Evolutionary conservation across 257 asterid species (phyloP).

Genomic region (Nicotiana tomentosiformis): DNA sequence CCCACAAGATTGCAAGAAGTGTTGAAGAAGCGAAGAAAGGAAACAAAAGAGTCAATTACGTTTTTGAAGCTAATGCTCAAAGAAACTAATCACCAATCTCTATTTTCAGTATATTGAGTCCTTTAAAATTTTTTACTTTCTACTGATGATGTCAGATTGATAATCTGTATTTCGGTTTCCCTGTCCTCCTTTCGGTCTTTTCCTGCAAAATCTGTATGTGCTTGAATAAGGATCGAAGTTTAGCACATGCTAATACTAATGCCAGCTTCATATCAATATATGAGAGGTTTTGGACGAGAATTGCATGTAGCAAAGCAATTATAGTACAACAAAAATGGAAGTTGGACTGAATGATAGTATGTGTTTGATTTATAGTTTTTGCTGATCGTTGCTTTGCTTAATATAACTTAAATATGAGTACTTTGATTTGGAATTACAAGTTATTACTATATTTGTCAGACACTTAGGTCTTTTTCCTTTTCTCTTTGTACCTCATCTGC

Average conservation of each 20-base stretch:
- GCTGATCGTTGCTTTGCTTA: neutral
- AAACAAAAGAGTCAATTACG: too few relatives aligned
- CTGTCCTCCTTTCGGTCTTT: neutral
- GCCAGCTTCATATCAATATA: slow-evolving; percentile 4
- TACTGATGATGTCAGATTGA: neutral
- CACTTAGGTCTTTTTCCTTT: neutral
- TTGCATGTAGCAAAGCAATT: neutral
- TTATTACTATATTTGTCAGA: slow-evolving; percentile 2
- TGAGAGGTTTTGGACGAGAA: neutral
- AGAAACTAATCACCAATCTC: too few relatives aligned
- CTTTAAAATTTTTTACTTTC: neutral
- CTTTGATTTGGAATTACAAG: neutral
- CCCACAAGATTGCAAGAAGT: too few relatives aligned
- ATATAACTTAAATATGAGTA: neutral
- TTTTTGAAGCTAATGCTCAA: too few relatives aligned
- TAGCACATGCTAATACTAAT: neutral
- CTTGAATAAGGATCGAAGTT: neutral
- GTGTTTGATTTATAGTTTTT: neutral
- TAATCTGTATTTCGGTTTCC: neutral
- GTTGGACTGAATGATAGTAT: neutral
- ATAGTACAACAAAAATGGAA: neutral
- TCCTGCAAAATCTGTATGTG: neutral
- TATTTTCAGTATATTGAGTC: too few relatives aligned
- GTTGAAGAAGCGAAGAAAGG: too few relatives aligned
- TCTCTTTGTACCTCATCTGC: slow-evolving; percentile 20